phyloP scores from a whole-genome alignment of 768 basidiomycete species.

The Podaxis pistillaris region DNA sequence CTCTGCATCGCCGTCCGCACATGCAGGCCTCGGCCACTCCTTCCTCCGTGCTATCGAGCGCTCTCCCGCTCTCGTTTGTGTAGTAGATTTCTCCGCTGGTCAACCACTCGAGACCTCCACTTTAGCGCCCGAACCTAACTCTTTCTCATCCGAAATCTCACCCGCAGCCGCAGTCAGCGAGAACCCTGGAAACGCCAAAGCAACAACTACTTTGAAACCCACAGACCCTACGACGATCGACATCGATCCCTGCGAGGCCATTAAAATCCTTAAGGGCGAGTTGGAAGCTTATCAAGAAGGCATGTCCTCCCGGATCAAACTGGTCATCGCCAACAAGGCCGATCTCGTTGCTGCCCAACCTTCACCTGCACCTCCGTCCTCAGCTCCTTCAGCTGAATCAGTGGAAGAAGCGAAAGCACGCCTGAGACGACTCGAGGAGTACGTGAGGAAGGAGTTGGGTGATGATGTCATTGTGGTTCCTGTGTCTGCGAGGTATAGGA shows the following conservation, averaged over 20 bases:
- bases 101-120: neutral
- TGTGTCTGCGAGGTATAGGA: conserved; percentile 80
- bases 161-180: neutral
- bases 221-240: neutral
- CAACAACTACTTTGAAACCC: neutral
- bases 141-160: neutral
- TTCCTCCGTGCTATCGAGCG: conserved; percentile 94
- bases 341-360: conserved; percentile 62
- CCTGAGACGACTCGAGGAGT: conserved; percentile 53
- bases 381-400: conserved; percentile 41
- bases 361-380: neutral
- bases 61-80: conserved; percentile 85
- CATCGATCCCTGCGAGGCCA: conserved; percentile 70
- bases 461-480: conserved; percentile 69
- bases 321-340: conserved; percentile 95
- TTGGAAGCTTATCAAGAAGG: conserved; percentile 79
- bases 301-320: conserved; percentile 70
- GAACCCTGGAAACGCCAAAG: neutral
- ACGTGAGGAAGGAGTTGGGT: conserved; percentile 49
- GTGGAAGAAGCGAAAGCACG: conserved; percentile 57
- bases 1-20: conserved; percentile 15
- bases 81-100: conserved; percentile 80
- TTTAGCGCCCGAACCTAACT: neutral
- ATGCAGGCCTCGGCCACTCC: conserved; percentile 86
- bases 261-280: conserved; percentile 73